Percentiles rank a stretch among this genome's conserved stretches.
Conservation (phyloP, 2,329 filamentous ascomycete genomes). For the Aspergillus sp. region DNA sequence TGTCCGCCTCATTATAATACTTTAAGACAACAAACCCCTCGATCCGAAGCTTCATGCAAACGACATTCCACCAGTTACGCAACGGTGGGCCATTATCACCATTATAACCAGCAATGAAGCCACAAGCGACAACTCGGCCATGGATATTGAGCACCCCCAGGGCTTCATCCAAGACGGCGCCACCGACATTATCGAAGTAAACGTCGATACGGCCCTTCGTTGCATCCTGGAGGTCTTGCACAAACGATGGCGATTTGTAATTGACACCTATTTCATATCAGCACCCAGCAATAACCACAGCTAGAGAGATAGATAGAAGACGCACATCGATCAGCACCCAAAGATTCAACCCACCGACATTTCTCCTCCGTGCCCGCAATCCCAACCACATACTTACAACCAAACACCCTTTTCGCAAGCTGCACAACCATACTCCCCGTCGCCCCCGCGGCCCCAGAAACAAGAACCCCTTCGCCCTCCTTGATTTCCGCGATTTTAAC, state of each 20-base stretch:
- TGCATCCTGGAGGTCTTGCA: not conserved
- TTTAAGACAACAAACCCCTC: conserved; percentile 23
- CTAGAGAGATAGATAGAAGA: not conserved
- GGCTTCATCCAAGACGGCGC: not conserved
- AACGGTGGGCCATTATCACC: not conserved
- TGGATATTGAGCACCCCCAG: not conserved
- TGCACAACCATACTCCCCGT: conserved; percentile 53
- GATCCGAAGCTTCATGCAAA: conserved; percentile 18
- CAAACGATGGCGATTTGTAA: not conserved
- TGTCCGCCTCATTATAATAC: conserved; percentile 12
- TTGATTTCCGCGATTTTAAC: conserved; percentile 21
- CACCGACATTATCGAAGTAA: not conserved
- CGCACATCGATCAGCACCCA: conserved; percentile 10
- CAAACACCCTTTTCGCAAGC: conserved; percentile 49
- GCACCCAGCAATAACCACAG: not conserved
- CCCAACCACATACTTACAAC: conserved; percentile 11
- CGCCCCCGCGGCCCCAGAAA: conserved; percentile 51
- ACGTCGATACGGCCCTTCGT: not conserved
- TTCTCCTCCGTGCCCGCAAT: conserved; percentile 12
- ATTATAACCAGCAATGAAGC: not conserved
- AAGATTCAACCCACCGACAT: conserved; percentile 11
- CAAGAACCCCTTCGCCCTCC: conserved; percentile 43
- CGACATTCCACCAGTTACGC: conserved; percentile 1
- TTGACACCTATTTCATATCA: not conserved
- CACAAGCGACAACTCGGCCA: not conserved